Percentiles rank a stretch among this genome's conserved stretches.
These are phyloP conservation scores for Ilex aquifolium DNA, from an alignment of 257 asterid species.

Conservation along the genomic window DNA sequence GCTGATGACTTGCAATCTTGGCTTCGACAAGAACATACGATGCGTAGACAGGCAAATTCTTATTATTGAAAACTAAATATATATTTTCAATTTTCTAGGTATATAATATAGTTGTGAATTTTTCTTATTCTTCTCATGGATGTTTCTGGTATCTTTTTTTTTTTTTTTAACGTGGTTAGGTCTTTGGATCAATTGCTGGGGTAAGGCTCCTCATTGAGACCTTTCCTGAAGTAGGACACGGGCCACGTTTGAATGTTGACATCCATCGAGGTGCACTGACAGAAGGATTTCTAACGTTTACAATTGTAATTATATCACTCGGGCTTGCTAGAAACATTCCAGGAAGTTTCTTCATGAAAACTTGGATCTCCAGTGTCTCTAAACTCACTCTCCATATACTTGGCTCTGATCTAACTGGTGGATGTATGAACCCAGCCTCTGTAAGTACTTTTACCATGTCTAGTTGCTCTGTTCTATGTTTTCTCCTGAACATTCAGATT, in stretches of 20 bases:
- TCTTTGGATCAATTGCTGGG: conserved; percentile 69
- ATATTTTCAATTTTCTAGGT: too few relatives aligned
- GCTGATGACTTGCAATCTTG: too few relatives aligned
- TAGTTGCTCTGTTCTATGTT: too few relatives aligned
- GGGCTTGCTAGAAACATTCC: conserved; percentile 40
- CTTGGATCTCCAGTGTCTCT: conserved; percentile 82
- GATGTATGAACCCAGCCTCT: conserved; percentile 97
- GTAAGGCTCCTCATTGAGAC: conserved; percentile 50
- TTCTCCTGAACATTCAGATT: too few relatives aligned
- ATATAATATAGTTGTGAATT: conserved; percentile 1
- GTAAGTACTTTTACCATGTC: conserved; percentile 32
- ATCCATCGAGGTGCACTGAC: conserved; percentile 72
- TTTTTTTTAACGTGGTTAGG: conserved; percentile 31
- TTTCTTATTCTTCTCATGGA: conserved; percentile 3
- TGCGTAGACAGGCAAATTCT: too few relatives aligned
- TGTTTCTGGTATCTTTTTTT: background rate
- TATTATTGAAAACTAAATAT: too few relatives aligned
- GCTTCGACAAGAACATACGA: too few relatives aligned
- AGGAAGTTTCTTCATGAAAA: conserved; percentile 56
- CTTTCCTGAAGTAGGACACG: conserved; percentile 58
- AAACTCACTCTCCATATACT: conserved; percentile 77
- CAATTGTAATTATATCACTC: conserved; percentile 51
- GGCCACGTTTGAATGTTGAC: conserved; percentile 64
- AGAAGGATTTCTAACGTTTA: conserved; percentile 70
- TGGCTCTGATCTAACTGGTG: conserved; percentile 89